Conservation (phyloP, 768 basidiomycete genomes). For the Hebeloma cylindrosporum region DNA sequence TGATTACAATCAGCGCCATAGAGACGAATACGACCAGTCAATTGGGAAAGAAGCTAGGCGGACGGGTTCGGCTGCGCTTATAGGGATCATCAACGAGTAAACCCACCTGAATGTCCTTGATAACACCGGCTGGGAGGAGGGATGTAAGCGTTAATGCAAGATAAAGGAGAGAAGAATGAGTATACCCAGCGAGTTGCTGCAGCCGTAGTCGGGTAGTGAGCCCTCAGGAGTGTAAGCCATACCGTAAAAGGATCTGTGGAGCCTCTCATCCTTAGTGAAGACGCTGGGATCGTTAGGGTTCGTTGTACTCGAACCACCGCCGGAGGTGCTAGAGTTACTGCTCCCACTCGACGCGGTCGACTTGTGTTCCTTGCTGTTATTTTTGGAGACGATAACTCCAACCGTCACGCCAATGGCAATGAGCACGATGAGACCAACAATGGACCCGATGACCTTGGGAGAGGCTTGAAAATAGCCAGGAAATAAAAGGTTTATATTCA, state of each 20-base stretch:
- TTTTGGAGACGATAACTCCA: conserved; percentile 65
- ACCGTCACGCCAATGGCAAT: conserved; percentile 59
- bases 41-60: conserved; percentile 73
- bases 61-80: conserved; percentile 11
- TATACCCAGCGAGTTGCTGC: conserved; percentile 52
- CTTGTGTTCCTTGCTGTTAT: conserved; percentile 34
- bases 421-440: conserved; percentile 48
- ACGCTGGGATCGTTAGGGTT: conserved; percentile 60
- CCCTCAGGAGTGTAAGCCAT: conserved; percentile 84
- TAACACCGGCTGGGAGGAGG: conserved; percentile 47
- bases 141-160: neutral
- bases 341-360: conserved; percentile 11
- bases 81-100: neutral
- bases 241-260: conserved; percentile 80
- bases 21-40: conserved; percentile 76
- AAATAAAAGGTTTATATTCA: conserved; percentile 5
- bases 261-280: conserved; percentile 63
- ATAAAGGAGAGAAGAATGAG: neutral
- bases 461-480: neutral
- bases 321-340: conserved; percentile 9
- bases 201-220: conserved; percentile 60
- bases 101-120: conserved; percentile 68
- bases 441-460: conserved; percentile 50
- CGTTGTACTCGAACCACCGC: conserved; percentile 6
- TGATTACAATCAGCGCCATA: conserved; percentile 90